Conservation (phyloP, 768 basidiomycete species). For the Suillus placidus region DNA sequence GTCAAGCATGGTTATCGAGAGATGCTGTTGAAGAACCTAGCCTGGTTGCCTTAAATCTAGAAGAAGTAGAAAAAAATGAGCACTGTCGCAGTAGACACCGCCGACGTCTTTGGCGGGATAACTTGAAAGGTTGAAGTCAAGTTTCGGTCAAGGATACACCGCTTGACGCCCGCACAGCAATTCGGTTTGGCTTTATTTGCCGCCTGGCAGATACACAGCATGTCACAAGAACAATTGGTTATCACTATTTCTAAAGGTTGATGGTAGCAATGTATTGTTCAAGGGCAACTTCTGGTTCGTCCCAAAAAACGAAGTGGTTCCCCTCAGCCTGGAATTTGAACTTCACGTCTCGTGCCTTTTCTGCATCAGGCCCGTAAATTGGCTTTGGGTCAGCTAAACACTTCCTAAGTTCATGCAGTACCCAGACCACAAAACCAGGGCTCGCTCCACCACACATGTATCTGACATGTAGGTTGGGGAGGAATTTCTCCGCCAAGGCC, state of each 20-base stretch:
- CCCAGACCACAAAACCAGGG: conserved; percentile 1
- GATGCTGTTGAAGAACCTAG: neutral
- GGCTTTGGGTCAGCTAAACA: conserved; percentile 2
- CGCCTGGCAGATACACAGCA: neutral
- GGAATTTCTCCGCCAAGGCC: conserved; percentile 5
- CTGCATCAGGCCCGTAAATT: neutral
- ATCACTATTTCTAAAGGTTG: neutral
- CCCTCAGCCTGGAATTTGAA: neutral
- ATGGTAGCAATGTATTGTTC: neutral
- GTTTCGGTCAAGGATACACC: neutral
- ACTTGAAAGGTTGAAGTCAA: neutral
- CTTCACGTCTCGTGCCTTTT: neutral
- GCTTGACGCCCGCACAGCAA: conserved; percentile 3
- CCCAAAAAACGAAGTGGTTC: neutral
- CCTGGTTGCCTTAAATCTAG: neutral
- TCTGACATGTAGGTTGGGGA: conserved; percentile 11
- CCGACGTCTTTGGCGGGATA: neutral
- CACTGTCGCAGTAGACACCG: conserved; percentile 1
- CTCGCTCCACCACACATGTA: conserved; percentile 9
- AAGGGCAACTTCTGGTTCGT: neutral
- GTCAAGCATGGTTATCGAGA: conserved; percentile 18
- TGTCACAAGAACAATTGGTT: neutral
- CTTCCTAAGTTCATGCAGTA: conserved; percentile 5
- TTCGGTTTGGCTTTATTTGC: conserved; percentile 7
- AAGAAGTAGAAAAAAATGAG: neutral